Evolutionary conservation across 2,329 filamentous ascomycete genomes (phyloP).

Genomic region (Purpureocillium lavendulum): DNA sequence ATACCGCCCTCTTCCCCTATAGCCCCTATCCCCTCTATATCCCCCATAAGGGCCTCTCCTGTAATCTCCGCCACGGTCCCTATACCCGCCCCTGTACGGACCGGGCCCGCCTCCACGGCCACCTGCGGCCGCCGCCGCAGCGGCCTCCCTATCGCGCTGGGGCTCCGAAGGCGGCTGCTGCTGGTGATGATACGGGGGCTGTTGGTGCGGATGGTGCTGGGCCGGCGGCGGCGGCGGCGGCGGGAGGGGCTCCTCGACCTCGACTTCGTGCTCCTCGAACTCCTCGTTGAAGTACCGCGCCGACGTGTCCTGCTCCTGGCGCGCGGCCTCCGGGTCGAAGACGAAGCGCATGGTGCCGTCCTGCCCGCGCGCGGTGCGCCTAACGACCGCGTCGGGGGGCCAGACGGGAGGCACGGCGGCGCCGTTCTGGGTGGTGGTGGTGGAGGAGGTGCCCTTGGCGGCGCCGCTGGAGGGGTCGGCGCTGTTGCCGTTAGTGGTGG

Average conservation of each 20-base stretch:
- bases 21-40: conserved; percentile 23
- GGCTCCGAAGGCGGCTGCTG: too few species aligned
- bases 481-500: too few species aligned
- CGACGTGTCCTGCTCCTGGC: conserved; percentile 60
- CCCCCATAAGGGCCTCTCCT: conserved; percentile 24
- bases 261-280: conserved; percentile 68
- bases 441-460: conserved; percentile 11
- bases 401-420: conserved; percentile 6
- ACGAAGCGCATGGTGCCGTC: conserved; percentile 85
- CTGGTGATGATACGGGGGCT: too few species aligned
- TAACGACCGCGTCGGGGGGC: conserved; percentile 23
- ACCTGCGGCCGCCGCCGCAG: conserved; percentile 6
- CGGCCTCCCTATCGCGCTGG: conserved; percentile 4
- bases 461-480: too few species aligned
- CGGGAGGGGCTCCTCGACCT: conserved; percentile 59
- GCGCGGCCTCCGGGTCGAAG: conserved; percentile 69
- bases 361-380: conserved; percentile 30
- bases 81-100: conserved; percentile 20
- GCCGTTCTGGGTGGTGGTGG: conserved; percentile 22
- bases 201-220: too few species aligned
- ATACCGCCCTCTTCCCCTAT: conserved; percentile 23
- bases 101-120: conserved; percentile 13
- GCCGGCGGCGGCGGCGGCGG: conserved; percentile 13
- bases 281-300: conserved; percentile 63
- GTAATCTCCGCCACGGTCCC: conserved; percentile 24